A percentile compares a stretch with the other conserved stretches of the same genome.
These are phyloP conservation scores for Globisporangium lucens DNA, from an alignment of 352 stramenopile species.

Conservation along the genomic window DNA sequence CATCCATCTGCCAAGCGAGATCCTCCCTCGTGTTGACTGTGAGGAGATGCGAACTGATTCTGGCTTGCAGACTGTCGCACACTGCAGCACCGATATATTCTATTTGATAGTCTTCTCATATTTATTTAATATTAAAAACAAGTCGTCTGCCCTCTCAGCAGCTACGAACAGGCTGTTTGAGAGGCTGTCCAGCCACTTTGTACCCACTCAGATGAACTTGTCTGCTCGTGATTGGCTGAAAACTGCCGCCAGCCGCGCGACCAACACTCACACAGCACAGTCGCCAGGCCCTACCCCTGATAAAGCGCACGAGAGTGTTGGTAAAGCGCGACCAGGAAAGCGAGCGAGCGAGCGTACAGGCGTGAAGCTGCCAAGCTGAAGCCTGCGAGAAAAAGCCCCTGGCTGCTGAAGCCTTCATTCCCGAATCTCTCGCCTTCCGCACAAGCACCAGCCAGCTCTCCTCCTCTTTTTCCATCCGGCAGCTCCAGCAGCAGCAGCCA, in stretches of 20 bases:
- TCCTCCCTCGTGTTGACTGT: background rate
- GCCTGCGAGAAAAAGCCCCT: background rate
- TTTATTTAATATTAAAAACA: background rate
- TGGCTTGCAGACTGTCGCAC: conserved; percentile 6
- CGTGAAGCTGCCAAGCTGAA: background rate
- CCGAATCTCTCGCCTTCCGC: conserved; percentile 9
- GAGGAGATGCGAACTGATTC: background rate
- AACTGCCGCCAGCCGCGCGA: background rate
- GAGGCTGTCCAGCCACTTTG: background rate
- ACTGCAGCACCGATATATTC: background rate
- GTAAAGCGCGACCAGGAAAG: conserved; percentile 2
- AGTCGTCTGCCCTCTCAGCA: background rate
- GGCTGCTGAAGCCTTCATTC: conserved; percentile 4
- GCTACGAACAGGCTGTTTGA: conserved; percentile 7
- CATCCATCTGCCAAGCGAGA: background rate
- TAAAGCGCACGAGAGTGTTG: conserved; percentile 8
- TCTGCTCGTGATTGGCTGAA: conserved; percentile 14
- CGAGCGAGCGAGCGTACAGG: background rate
- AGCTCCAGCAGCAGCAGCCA: background rate
- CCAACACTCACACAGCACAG: conserved; percentile 11
- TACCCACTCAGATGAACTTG: conserved; percentile 12
- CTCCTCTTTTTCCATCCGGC: background rate
- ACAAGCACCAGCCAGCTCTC: background rate
- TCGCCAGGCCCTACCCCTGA: background rate
- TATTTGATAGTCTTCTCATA: background rate